Evolutionary conservation across 2,329 filamentous ascomycete species (phyloP), one percentile per base, ranked within the genome.

Genomic region (Epichloe sylvatica): DNA sequence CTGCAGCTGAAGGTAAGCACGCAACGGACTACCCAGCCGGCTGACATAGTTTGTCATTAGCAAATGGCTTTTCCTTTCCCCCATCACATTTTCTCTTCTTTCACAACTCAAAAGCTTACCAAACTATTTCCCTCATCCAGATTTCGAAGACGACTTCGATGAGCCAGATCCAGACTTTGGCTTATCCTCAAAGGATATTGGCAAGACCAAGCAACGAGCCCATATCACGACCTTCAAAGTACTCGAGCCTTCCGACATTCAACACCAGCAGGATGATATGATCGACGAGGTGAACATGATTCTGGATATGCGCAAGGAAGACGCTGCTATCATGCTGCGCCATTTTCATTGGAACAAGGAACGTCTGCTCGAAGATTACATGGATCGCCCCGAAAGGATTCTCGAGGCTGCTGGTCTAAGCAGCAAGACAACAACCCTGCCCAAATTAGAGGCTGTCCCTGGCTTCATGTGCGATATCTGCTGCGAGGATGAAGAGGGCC

Each of bases 281-380:
- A 80, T 98, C 58, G 76, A 84, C 57, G 90, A 97, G 63, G 89
- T 97, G 52, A 89, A 92, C 55, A 85, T 84, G 72, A 91, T 98
- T 55, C 76, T 98, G 36, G 86, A 90, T 52, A 82, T 96, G 62
- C 81, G 86, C 15, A 85, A 87, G 59, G 92, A 97, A 67, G 86
- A 92, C 54, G 83, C 86, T 0, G 91, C 90, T 23, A 96, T 98
- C 48, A 74, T 98, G 39, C 73, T 98, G 52, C 84, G 92, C 44
- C 80, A 92, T 67, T 87, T 86, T 58, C 79, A 89, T 61, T 98
- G 92, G 92, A 97, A 97, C 67, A 92, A 95, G 65, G 92, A 98
- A 64, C 82, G 86, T 38, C 67, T 98, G 57, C 90, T 97, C 51
- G 92, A 98, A 61, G 83, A 88, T 55, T 97, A 97, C 67, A 96